Evolutionary conservation across 345 rosid species (phyloP).

Genomic region (Dipteronia sinensis): DNA sequence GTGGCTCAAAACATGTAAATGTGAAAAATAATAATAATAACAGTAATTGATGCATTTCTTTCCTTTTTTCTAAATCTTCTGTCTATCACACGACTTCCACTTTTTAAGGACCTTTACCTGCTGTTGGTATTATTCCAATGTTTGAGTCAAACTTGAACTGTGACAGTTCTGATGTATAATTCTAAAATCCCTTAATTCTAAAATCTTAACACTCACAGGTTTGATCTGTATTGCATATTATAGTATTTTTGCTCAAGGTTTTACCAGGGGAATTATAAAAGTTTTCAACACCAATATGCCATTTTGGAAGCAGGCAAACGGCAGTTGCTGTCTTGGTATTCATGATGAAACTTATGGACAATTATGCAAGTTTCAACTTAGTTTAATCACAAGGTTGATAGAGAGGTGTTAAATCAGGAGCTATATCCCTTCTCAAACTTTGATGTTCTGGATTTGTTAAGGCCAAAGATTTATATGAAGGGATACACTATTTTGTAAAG

Average conservation of each 20-base stretch:
- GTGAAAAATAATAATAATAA: no score
- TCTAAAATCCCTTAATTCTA: neutral
- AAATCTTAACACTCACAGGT: neutral
- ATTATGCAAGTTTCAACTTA: neutral
- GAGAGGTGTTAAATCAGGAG: neutral
- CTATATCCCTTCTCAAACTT: no score
- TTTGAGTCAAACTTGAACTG: neutral
- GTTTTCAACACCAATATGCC: neutral
- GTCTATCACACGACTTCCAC: no score
- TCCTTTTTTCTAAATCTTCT: no score
- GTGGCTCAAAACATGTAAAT: no score
- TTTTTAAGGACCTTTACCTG: neutral
- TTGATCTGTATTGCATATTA: neutral
- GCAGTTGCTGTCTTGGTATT: no score
- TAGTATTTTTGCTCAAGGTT: neutral
- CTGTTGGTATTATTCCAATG: neutral
- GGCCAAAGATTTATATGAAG: neutral
- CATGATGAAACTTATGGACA: neutral
- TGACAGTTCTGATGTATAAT: neutral
- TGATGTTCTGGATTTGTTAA: no score
- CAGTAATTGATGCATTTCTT: neutral
- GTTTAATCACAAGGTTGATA: neutral
- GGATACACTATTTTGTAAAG: neutral
- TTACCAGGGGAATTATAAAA: no score
- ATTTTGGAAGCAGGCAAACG: neutral